phyloP scores from a whole-genome alignment of 2,329 filamentous ascomycete genomes.

The Hymenoscyphus occultus region DNA sequence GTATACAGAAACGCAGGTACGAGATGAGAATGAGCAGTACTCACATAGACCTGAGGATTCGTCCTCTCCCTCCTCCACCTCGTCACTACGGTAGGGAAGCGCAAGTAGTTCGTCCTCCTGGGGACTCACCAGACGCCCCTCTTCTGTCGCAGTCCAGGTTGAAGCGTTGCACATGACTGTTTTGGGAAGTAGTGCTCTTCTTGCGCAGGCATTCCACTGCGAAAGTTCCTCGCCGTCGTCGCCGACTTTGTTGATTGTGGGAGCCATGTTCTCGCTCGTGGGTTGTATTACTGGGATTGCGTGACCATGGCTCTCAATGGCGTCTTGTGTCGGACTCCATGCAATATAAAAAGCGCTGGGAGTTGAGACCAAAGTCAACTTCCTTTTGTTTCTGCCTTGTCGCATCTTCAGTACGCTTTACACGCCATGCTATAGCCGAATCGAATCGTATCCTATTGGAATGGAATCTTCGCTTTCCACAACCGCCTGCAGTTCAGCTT shows the following conservation, averaged over 20 bases:
- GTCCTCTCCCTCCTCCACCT: constrained; percentile 4
- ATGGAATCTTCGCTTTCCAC: neutral
- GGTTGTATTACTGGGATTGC: neutral
- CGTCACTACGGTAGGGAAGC: neutral
- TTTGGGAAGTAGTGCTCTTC: constrained; percentile 5
- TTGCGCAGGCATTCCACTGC: constrained; percentile 24
- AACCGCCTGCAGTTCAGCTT: neutral
- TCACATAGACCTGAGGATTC: neutral
- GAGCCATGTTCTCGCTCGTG: neutral
- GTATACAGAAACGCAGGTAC: neutral
- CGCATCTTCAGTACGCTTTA: neutral
- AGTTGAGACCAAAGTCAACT: neutral
- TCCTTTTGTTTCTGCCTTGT: neutral
- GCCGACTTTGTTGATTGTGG: neutral
- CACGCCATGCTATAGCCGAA: neutral
- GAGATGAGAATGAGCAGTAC: neutral
- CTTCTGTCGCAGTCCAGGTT: constrained; percentile 14
- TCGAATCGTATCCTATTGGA: neutral
- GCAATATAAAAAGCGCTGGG: neutral
- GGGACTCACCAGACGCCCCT: neutral
- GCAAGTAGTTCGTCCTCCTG: neutral
- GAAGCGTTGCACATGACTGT: constrained; percentile 18
- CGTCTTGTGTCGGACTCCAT: neutral
- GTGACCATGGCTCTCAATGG: neutral
- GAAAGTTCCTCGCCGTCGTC: constrained; percentile 8